A percentile compares a stretch with the other conserved stretches of the same genome.
These are phyloP conservation scores for Ganoderma multipileum DNA, from an alignment of 1,284 basidiomycete species.

Conservation along the genomic window DNA sequence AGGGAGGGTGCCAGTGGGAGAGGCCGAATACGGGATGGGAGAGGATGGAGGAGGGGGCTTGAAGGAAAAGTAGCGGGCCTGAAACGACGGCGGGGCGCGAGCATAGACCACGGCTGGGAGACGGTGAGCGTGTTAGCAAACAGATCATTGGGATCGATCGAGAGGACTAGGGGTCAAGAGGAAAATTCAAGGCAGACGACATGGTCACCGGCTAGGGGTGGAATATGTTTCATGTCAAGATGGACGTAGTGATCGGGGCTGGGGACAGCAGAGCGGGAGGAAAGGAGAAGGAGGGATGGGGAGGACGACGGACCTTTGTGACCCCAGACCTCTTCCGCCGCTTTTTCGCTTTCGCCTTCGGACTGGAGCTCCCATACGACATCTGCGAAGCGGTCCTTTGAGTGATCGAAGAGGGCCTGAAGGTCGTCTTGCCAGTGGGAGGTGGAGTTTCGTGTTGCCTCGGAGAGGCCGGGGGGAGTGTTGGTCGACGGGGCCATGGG, in stretches of 20 bases:
- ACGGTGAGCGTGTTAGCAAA: constrained; percentile 4
- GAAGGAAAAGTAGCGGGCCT: constrained; percentile 84
- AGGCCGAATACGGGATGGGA: constrained; percentile 62
- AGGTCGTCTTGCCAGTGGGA: constrained; percentile 81
- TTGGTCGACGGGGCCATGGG: constrained; percentile 35
- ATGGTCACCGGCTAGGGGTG: background rate
- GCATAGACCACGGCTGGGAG: constrained; percentile 89
- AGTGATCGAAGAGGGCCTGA: constrained; percentile 74
- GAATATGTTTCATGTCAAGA: background rate
- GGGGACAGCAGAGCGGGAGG: background rate
- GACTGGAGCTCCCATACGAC: constrained; percentile 84
- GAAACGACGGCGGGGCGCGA: constrained; percentile 87
- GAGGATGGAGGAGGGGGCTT: constrained; percentile 62
- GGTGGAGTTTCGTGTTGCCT: constrained; percentile 70
- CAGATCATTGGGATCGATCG: constrained; percentile 13
- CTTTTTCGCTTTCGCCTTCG: constrained; percentile 51
- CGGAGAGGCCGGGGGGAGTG: constrained; percentile 62
- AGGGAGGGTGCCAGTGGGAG: constrained; percentile 56
- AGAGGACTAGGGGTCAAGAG: background rate
- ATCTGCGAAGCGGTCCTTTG: constrained; percentile 90
- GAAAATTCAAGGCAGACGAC: background rate
- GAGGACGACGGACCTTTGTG: constrained; percentile 77
- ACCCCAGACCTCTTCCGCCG: constrained; percentile 77
- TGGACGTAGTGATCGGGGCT: background rate
- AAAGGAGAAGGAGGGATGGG: background rate